phyloP scores from a whole-genome alignment of 2,329 filamentous ascomycete genomes.

The Apiospora pterosperma region DNA sequence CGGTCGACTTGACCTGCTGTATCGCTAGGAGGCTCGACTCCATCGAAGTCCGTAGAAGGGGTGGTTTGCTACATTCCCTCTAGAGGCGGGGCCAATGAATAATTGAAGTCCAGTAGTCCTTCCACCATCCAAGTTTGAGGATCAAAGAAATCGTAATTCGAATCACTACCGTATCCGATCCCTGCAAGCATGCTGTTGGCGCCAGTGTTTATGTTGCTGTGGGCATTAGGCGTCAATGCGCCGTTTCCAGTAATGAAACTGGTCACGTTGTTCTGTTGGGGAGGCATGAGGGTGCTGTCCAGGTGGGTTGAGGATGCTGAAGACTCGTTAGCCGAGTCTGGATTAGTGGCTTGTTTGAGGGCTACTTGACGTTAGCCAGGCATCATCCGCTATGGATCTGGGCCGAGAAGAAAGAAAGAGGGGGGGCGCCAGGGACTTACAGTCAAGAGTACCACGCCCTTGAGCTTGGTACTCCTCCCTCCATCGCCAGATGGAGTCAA shows the following conservation, averaged over 20 bases:
- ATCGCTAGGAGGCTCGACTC: background rate
- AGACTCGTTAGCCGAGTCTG: constrained; percentile 73
- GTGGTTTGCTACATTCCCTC: constrained; percentile 43
- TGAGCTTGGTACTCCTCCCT: constrained; percentile 73
- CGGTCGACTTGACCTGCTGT: background rate
- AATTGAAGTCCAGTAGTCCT: constrained; percentile 77
- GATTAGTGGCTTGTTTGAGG: constrained; percentile 82
- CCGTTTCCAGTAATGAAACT: constrained; percentile 48
- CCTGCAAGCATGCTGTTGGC: constrained; percentile 46
- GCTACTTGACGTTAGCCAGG: constrained; percentile 46
- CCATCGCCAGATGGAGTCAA: constrained; percentile 84
- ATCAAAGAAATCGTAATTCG: constrained; percentile 85
- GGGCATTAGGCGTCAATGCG: constrained; percentile 48
- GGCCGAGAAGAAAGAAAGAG: constrained; percentile 14
- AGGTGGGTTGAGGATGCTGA: constrained; percentile 65
- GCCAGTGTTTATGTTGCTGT: constrained; percentile 34
- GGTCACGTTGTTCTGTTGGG: constrained; percentile 41
- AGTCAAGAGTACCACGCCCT: constrained; percentile 66
- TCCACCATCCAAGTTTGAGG: constrained; percentile 93
- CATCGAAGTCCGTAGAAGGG: background rate
- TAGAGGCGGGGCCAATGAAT: constrained; percentile 51
- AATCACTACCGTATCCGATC: constrained; percentile 57
- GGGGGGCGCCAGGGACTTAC: constrained; percentile 43
- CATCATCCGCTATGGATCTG: constrained; percentile 22
- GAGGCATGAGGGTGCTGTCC: constrained; percentile 55